A percentile compares a stretch with the other conserved stretches of the same genome.
phyloP scores from a whole-genome alignment of 225 moss, liverwort and hornwort species.

The Physcomitrellopsis africana region DNA sequence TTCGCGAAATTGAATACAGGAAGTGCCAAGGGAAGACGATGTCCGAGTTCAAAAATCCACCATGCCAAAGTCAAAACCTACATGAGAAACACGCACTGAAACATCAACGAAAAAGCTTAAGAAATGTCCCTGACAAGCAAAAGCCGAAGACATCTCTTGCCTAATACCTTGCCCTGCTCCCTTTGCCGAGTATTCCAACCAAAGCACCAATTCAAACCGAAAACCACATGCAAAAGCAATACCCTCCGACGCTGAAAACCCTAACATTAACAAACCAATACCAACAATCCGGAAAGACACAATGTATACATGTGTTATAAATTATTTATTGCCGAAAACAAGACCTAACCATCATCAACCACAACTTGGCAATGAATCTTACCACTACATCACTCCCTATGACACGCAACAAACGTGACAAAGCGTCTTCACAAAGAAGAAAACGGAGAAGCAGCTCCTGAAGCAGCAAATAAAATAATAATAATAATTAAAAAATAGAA shows the following conservation, averaged over 20 bases:
- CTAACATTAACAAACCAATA: conserved; percentile 29
- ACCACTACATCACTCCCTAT: no score
- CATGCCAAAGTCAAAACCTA: conserved; percentile 10
- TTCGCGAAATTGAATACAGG: neutral
- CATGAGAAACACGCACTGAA: conserved; percentile 6
- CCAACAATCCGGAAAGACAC: conserved; percentile 17
- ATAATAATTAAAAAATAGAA: no score
- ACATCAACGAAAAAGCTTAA: neutral
- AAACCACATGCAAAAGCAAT: conserved; percentile 28
- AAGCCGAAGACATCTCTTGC: conserved; percentile 8
- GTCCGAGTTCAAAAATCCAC: conserved; percentile 18
- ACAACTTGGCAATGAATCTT: no score
- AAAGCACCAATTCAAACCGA: conserved; percentile 17
- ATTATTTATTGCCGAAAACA: conserved; percentile 17
- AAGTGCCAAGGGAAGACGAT: neutral
- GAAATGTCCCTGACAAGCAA: conserved; percentile 1
- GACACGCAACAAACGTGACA: no score
- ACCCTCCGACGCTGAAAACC: conserved; percentile 29
- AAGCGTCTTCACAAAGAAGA: no score
- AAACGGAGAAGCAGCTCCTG: neutral
- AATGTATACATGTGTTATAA: conserved; percentile 11
- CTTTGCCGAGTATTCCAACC: conserved; percentile 23
- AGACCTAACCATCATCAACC: neutral
- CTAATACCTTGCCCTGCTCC: neutral
- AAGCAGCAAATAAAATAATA: conserved; percentile 13